phyloP scores from a whole-genome alignment of 2,329 filamentous ascomycete species.

The Rutstroemia sp. region DNA sequence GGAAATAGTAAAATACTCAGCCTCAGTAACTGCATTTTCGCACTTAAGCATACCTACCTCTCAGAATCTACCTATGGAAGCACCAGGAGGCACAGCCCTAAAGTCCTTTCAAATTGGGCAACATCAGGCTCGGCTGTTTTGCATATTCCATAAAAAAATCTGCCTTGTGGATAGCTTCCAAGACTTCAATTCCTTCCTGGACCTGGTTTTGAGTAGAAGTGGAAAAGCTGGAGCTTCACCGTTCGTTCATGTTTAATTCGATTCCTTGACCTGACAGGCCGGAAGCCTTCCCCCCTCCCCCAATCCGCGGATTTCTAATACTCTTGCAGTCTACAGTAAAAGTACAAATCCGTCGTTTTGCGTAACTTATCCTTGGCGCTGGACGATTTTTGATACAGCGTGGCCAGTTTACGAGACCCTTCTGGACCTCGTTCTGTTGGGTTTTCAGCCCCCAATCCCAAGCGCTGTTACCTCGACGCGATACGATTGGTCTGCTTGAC shows the following conservation, averaged over 20 bases:
- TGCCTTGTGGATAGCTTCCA: slow-evolving; percentile 1
- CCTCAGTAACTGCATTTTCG: background rate
- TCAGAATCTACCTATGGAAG: background rate
- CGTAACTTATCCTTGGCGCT: too few species aligned
- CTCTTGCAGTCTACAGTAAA: too few species aligned
- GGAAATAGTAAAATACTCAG: background rate
- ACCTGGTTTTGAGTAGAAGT: background rate
- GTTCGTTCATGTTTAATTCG: too few species aligned
- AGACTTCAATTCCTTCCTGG: background rate
- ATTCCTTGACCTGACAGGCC: too few species aligned
- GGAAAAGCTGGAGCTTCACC: background rate
- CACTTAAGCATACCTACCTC: background rate
- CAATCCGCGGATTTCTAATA: background rate
- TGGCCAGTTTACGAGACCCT: background rate
- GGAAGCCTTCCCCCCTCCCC: too few species aligned
- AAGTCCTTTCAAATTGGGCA: background rate
- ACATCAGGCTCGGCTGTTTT: background rate
- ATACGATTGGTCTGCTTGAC: background rate
- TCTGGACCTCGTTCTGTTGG: background rate
- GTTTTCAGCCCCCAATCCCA: background rate
- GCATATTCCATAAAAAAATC: background rate
- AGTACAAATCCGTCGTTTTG: too few species aligned
- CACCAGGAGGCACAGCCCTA: slow-evolving; percentile 1
- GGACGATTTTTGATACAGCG: background rate
- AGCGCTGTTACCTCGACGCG: background rate